These are phyloP conservation scores for Sclerotinia sclerotiorum DNA, from an alignment of 2,329 filamentous ascomycete genomes.

Conservation along the genomic window DNA sequence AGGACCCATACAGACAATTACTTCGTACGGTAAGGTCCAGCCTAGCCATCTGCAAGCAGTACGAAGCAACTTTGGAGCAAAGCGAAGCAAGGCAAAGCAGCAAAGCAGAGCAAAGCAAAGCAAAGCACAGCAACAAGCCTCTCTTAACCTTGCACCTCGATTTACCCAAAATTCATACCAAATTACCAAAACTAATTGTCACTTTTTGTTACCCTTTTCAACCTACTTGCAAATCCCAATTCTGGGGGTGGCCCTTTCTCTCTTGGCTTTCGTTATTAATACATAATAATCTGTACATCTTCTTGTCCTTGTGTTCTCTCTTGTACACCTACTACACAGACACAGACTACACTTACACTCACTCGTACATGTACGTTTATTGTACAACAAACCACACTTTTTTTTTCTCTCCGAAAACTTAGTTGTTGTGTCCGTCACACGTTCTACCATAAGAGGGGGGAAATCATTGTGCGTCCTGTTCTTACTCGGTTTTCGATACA, in stretches of 20 bases:
- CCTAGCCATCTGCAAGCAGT: constrained; percentile 4
- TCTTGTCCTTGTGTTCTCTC: not conserved
- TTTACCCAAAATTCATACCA: not conserved
- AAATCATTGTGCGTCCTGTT: too few species aligned
- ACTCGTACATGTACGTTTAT: constrained; percentile 5
- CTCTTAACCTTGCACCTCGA: not conserved
- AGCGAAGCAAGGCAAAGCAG: not conserved
- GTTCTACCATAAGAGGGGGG: not conserved
- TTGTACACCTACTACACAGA: not conserved
- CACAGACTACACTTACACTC: not conserved
- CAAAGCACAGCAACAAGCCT: not conserved
- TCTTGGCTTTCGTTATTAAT: constrained; percentile 5
- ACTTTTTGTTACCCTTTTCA: not conserved
- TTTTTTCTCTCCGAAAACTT: not conserved
- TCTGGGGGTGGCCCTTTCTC: not conserved
- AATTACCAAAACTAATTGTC: not conserved
- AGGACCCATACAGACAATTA: not conserved
- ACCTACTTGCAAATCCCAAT: constrained; percentile 11
- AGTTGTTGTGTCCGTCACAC: not conserved
- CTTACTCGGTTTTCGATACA: not conserved
- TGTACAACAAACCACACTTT: not conserved
- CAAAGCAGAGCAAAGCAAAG: not conserved
- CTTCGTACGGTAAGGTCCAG: not conserved
- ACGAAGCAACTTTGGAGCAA: constrained; percentile 2
- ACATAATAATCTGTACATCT: not conserved